Conservation (phyloP, 495 filamentous ascomycete genomes). For the Neurospora tetraspora region DNA sequence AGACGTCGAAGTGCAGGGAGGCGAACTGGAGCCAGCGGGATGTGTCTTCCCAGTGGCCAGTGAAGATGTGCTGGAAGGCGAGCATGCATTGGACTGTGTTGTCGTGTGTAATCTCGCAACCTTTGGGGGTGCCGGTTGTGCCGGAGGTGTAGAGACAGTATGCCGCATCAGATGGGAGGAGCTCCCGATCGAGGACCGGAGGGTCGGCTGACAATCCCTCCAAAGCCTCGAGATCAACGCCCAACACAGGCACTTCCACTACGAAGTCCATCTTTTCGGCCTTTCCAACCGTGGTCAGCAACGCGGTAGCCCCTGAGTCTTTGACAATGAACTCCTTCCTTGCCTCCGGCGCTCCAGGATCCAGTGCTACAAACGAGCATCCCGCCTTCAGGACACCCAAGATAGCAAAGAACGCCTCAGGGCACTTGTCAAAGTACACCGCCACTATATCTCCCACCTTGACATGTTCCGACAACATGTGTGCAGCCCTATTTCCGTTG, state of each 20-base stretch:
- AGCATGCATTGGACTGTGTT: constrained; percentile 69
- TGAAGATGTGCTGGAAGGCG: constrained; percentile 60
- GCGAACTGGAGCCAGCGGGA: constrained; percentile 83
- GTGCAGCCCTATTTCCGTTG: constrained; percentile 50
- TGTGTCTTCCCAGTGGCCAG: constrained; percentile 51
- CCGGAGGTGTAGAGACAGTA: constrained; percentile 78
- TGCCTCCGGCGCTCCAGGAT: constrained; percentile 50
- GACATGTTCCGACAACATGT: constrained; percentile 35
- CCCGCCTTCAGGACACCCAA: constrained; percentile 75
- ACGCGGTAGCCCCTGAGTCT: constrained; percentile 46
- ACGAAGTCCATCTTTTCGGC: constrained; percentile 19
- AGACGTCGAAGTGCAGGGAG: constrained; percentile 82
- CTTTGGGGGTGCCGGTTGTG: constrained; percentile 74
- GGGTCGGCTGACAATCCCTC: constrained; percentile 10
- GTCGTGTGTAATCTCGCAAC: constrained; percentile 64
- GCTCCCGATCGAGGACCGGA: constrained; percentile 11
- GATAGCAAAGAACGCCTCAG: constrained; percentile 68
- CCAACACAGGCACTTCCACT: constrained; percentile 25
- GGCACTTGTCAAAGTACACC: constrained; percentile 72
- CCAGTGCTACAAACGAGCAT: constrained; percentile 70
- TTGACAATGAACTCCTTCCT: constrained; percentile 55
- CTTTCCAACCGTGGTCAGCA: constrained; percentile 35
- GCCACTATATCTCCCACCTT: constrained; percentile 50
- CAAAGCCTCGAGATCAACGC: constrained; percentile 26
- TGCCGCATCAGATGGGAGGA: constrained; percentile 40